These are phyloP conservation scores for Aphanomyces stellatus DNA, from an alignment of 352 stramenopile species.

Conservation along the genomic window DNA sequence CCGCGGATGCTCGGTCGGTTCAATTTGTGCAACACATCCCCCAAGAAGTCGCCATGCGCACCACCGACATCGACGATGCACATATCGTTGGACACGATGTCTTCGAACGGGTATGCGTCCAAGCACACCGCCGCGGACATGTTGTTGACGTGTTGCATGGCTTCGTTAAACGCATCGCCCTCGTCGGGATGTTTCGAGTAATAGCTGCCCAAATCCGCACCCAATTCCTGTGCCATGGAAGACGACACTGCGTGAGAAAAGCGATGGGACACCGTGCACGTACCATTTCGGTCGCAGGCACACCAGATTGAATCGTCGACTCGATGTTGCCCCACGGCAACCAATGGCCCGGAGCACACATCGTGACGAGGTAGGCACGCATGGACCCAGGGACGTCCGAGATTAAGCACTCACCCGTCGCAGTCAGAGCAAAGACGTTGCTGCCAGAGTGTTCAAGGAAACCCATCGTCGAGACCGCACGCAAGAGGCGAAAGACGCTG, in stretches of 20 bases:
- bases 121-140: slow-evolving; percentile 1
- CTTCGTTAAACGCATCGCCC: slow-evolving; percentile 12
- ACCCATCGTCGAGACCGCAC: slow-evolving; percentile 11
- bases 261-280: not conserved
- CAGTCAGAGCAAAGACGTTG: slow-evolving; percentile 4
- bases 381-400: slow-evolving; percentile 14
- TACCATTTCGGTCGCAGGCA: slow-evolving; percentile 12
- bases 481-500: slow-evolving; percentile 16
- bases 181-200: slow-evolving; percentile 12
- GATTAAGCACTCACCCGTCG: slow-evolving; percentile 10
- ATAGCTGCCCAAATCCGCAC: slow-evolving; percentile 15
- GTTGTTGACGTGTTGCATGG: slow-evolving; percentile 4
- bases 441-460: not conserved
- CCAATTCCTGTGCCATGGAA: not conserved
- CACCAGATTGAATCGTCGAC: not conserved
- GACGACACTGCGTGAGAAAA: not conserved
- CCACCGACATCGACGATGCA: slow-evolving; percentile 10
- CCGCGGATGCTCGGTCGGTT: slow-evolving; percentile 11
- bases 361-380: slow-evolving; percentile 13
- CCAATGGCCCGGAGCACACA: slow-evolving; percentile 8
- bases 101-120: slow-evolving; percentile 2
- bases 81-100: slow-evolving; percentile 11
- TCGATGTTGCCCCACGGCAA: slow-evolving; percentile 15
- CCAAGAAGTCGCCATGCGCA: slow-evolving; percentile 10
- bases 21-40: not conserved